A percentile compares a stretch with the other conserved stretches of the same genome.
Conservation (phyloP, 2,329 filamentous ascomycete species). For the Paraconiothyrium sp. region DNA sequence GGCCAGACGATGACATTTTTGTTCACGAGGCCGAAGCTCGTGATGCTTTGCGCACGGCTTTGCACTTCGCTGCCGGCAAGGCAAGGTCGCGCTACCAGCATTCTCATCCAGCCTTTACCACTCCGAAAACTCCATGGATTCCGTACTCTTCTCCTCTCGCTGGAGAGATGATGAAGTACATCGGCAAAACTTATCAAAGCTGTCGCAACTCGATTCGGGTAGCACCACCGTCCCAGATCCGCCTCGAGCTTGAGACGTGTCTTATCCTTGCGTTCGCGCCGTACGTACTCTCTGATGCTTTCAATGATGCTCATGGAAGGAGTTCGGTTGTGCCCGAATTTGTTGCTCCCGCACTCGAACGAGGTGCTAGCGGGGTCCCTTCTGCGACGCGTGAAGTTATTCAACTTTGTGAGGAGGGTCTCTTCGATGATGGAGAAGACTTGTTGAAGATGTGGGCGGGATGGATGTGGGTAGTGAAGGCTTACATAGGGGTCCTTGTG, state of each 20-base stretch:
- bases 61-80: neutral
- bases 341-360: neutral
- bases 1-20: neutral
- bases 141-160: neutral
- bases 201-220: neutral
- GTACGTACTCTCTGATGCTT: neutral
- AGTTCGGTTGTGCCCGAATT: neutral
- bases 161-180: neutral
- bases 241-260: conserved; percentile 4
- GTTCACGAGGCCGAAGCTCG: neutral
- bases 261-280: neutral
- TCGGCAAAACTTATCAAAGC: neutral
- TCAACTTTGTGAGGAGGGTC: neutral
- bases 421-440: neutral
- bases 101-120: conserved; percentile 1
- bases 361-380: neutral
- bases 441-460: neutral
- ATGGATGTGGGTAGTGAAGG: conserved; percentile 1
- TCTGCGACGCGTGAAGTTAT: neutral
- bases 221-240: neutral
- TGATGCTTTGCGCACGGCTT: neutral
- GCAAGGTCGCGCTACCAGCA: neutral
- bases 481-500: neutral
- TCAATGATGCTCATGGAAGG: neutral
- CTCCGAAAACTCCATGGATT: neutral